Percentiles rank a stretch among this genome's conserved stretches.
These are phyloP conservation scores for Diaporthe vaccinii DNA, from an alignment of 2,329 filamentous ascomycete species.

Conservation along the genomic window DNA sequence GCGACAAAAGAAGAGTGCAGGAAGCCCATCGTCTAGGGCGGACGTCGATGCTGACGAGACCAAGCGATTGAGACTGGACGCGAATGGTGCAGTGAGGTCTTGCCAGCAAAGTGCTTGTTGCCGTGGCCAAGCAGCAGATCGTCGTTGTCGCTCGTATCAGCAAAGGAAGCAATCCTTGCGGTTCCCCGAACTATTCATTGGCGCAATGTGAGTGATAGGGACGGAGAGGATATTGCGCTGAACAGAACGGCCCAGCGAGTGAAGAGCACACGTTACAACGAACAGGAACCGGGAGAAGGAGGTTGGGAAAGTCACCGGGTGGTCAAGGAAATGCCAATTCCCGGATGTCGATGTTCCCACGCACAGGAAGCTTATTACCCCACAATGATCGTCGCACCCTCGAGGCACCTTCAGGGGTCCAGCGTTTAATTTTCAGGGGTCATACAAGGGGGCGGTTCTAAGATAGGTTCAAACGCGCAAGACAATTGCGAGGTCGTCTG, in stretches of 20 bases:
- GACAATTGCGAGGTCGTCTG: not conserved
- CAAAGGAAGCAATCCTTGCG: slow-evolving; percentile 13
- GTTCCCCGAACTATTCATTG: not conserved
- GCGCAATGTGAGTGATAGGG: not conserved
- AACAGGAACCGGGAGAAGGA: not conserved
- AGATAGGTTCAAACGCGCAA: slow-evolving; percentile 10
- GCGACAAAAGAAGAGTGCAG: slow-evolving; percentile 19
- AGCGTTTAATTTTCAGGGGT: slow-evolving; percentile 24
- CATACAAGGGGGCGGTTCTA: slow-evolving; percentile 15
- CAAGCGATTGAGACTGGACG: not conserved
- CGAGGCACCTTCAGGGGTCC: slow-evolving; percentile 9
- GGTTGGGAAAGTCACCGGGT: not conserved
- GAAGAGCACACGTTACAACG: slow-evolving; percentile 21
- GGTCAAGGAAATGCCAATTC: slow-evolving; percentile 23
- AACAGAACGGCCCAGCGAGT: not conserved
- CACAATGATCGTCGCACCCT: slow-evolving; percentile 9
- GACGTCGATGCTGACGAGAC: not conserved
- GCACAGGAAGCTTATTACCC: slow-evolving; percentile 22
- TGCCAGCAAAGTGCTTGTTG: not conserved
- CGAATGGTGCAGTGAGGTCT: not conserved
- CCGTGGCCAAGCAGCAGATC: not conserved
- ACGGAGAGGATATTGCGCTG: not conserved
- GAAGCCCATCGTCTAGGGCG: slow-evolving; percentile 21
- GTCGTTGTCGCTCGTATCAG: slow-evolving; percentile 14
- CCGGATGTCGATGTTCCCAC: slow-evolving; percentile 17